These are phyloP conservation scores for Monosporascus sp. DNA, from an alignment of 2,329 filamentous ascomycete species.

Conservation along the genomic window DNA sequence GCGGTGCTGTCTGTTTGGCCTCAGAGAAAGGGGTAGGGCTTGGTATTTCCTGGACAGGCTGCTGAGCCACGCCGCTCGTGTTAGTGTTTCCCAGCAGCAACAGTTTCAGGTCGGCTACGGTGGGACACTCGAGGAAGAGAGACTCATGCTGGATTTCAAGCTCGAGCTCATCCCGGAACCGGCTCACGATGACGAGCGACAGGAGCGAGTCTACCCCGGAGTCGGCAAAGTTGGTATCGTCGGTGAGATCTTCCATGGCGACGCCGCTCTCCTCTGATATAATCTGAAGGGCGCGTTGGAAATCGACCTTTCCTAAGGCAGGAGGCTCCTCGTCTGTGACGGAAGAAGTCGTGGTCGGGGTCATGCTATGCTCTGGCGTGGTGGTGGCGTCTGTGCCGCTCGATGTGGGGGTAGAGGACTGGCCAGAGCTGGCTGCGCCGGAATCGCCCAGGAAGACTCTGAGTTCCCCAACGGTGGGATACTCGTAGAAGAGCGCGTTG, in stretches of 20 bases:
- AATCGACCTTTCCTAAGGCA: not conserved
- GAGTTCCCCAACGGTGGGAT: slow-evolving; percentile 18
- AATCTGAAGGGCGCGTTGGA: slow-evolving; percentile 4
- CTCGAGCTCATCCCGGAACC: slow-evolving; percentile 10
- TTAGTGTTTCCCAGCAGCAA: not conserved
- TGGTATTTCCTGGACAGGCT: not conserved
- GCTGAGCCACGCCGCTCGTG: not conserved
- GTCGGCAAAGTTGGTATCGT: slow-evolving; percentile 15
- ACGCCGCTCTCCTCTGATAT: slow-evolving; percentile 14
- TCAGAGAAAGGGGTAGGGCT: too few species aligned
- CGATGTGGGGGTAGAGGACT: not conserved
- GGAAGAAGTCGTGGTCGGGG: not conserved
- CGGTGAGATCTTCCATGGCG: slow-evolving; percentile 13
- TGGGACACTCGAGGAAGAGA: slow-evolving; percentile 7
- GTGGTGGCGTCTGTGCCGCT: not conserved
- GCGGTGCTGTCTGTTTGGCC: not conserved
- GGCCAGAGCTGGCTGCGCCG: not conserved
- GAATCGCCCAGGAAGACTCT: slow-evolving; percentile 8
- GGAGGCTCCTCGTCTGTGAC: not conserved
- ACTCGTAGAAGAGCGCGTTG: slow-evolving; percentile 21
- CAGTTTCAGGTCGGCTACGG: slow-evolving; percentile 5
- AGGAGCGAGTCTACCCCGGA: slow-evolving; percentile 11
- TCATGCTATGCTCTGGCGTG: not conserved
- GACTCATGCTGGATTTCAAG: slow-evolving; percentile 8
- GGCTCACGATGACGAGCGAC: slow-evolving; percentile 10